Conservation (phyloP, 495 filamentous ascomycete species). For the Pseudevernia furfuracea region DNA sequence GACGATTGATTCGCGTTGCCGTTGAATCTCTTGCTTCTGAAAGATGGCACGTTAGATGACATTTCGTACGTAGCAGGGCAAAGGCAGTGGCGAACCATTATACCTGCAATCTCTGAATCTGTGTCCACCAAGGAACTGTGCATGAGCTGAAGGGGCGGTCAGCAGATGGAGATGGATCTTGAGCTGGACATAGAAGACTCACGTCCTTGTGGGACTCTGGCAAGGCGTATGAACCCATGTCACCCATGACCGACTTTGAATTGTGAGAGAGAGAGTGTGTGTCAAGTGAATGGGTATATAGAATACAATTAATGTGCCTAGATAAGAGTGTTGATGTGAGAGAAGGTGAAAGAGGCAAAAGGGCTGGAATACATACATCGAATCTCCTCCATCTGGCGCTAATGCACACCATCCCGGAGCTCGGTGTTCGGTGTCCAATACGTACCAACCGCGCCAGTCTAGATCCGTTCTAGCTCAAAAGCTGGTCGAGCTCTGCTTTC, state of each 20-base stretch:
- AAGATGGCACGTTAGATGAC: constrained; percentile 13
- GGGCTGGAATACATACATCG: too few species aligned
- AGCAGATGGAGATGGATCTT: constrained; percentile 18
- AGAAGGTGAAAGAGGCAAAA: too few species aligned
- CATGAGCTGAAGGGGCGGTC: constrained; percentile 73
- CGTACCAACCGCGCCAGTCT: not conserved
- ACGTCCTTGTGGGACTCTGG: constrained; percentile 83
- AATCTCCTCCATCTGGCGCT: too few species aligned
- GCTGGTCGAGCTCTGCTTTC: not conserved
- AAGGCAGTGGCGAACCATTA: constrained; percentile 63
- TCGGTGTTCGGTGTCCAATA: not conserved
- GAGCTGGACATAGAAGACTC: constrained; percentile 33
- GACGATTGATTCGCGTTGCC: constrained; percentile 96
- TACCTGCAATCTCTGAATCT: constrained; percentile 85
- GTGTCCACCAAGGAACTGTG: constrained; percentile 74
- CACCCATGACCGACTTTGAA: constrained; percentile 21
- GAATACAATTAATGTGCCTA: too few species aligned
- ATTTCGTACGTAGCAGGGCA: not conserved
- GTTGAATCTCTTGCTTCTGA: constrained; percentile 88
- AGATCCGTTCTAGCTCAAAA: not conserved
- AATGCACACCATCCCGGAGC: too few species aligned
- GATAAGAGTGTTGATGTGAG: not conserved
- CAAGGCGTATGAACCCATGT: constrained; percentile 70
- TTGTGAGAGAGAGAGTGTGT: too few species aligned
- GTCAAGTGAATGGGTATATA: too few species aligned